Conservation (phyloP, 176 grass and related monocot genomes). For the Tuctoria greenei region DNA sequence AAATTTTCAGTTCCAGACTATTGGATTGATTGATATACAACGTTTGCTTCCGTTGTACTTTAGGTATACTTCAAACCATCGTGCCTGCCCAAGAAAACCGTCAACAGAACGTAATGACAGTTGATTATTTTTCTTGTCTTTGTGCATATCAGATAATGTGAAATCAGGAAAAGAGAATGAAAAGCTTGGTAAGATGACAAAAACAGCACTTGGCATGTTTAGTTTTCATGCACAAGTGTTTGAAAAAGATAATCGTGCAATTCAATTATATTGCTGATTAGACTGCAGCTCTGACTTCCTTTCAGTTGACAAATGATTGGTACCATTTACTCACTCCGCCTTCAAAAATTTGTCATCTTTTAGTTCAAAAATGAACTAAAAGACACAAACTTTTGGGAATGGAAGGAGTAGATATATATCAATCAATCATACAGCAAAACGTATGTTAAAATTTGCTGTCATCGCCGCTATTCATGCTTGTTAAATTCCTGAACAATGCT, state of each 20-base stretch:
- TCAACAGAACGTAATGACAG: conserved; percentile 18
- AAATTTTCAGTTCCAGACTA: neutral
- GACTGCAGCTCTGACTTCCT: conserved; percentile 41
- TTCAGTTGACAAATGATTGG: conserved; percentile 31
- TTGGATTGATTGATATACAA: conserved; percentile 20
- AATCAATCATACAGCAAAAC: conserved; percentile 46
- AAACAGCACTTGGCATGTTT: conserved; percentile 26
- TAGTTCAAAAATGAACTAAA: too few species aligned
- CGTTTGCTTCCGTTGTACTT: conserved; percentile 46
- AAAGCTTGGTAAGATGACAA: conserved; percentile 23
- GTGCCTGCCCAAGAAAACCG: conserved; percentile 20
- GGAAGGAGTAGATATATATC: conserved; percentile 33
- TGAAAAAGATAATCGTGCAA: neutral
- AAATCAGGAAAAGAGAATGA: conserved; percentile 32
- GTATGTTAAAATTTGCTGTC: conserved; percentile 26
- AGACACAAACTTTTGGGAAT: too few species aligned
- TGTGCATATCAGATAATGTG: conserved; percentile 9
- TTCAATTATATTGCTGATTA: conserved; percentile 35
- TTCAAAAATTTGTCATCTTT: too few species aligned
- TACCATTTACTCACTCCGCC: too few species aligned
- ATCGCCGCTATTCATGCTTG: neutral
- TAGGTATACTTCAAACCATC: conserved; percentile 32
- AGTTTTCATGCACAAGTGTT: conserved; percentile 17
- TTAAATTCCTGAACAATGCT: neutral
- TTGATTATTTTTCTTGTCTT: neutral